A percentile compares a stretch with the other conserved stretches of the same genome.
Conservation (phyloP, 2,329 filamentous ascomycete genomes). For the Beauveria scarabaeidicola region DNA sequence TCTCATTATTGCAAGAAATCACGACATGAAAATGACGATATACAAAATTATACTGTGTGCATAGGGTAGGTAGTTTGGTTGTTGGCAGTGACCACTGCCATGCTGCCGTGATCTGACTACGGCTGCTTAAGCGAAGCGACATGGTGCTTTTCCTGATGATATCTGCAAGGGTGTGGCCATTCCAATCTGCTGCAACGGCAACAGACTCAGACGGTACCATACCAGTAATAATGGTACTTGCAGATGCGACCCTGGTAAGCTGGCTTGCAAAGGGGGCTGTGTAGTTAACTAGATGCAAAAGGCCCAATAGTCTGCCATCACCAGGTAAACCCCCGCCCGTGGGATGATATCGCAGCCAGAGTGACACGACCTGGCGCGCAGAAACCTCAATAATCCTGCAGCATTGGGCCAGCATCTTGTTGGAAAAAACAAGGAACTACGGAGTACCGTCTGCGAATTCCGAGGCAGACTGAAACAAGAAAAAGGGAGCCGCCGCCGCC, state of each 20-base stretch:
- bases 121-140: background rate
- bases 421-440: background rate
- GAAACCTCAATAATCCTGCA: background rate
- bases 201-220: background rate
- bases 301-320: conserved; percentile 3
- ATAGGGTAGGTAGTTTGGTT: no score
- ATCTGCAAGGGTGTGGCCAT: background rate
- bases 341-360: background rate
- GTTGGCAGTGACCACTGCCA: background rate
- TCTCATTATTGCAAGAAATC: no score
- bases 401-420: background rate
- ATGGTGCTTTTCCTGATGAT: background rate
- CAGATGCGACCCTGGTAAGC: background rate
- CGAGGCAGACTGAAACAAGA: background rate
- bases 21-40: no score
- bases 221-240: background rate
- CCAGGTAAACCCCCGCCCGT: background rate
- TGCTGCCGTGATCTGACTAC: background rate
- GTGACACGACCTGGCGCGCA: background rate
- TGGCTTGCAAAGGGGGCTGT: conserved; percentile 2
- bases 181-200: background rate
- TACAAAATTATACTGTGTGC: no score
- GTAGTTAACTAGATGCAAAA: conserved; percentile 8
- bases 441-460: background rate
- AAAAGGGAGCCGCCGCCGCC: background rate